Evolutionary conservation across 2,329 filamentous ascomycete species (phyloP), one percentile per base, ranked within the genome.

Genomic region (Paraphaeosphaeria sporulosa): DNA sequence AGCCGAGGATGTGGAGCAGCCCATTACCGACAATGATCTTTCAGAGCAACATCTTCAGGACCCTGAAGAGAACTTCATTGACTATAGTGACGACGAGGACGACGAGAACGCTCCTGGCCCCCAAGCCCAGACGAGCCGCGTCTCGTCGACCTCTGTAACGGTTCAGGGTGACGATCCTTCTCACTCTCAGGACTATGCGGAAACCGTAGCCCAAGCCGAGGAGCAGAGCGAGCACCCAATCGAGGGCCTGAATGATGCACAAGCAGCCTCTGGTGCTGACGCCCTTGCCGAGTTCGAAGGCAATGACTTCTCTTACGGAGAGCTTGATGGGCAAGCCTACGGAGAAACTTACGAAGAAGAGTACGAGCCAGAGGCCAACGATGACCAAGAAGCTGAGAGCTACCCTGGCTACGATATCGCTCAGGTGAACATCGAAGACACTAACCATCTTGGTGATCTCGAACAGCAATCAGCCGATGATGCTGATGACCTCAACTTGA

Each of bases 71-170:
- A 80, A 83, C 64, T 60, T 80, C n/a, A 78, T 83, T 66, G 82
- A 83, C 60, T 86, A 84, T 66, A 82, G 82, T 25, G 83, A 86
- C 58, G 80, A 76, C n/a, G 79, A 82, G 42, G 69, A 72, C n/a
- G 57, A 67, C 8, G 46, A 63, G 42, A 59, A 42, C 27, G 56
- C 61, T 19, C 59, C 57, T 23, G 44, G 30, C n/a, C 60, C 64
- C 21, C 56, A 58, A 43, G 59, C 59, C 19, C 47, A 58, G 13
- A 44, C 47, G 17, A 60, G 65, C 32, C 65, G 65, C 19, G 54
- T 57, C 1, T 75, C 74, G 1, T 69, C 72, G 6, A 70, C 68
- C 21, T 75, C 76, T 30, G 69, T 71, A 17, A 78, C 76, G 4
- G 65, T 78, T 5, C 71, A 75, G 60, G 76, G 71, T 38, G 75